A percentile compares a stretch with the other conserved stretches of the same genome.
Conservation (phyloP, 768 basidiomycete species). For the Lentinula raphanica region DNA sequence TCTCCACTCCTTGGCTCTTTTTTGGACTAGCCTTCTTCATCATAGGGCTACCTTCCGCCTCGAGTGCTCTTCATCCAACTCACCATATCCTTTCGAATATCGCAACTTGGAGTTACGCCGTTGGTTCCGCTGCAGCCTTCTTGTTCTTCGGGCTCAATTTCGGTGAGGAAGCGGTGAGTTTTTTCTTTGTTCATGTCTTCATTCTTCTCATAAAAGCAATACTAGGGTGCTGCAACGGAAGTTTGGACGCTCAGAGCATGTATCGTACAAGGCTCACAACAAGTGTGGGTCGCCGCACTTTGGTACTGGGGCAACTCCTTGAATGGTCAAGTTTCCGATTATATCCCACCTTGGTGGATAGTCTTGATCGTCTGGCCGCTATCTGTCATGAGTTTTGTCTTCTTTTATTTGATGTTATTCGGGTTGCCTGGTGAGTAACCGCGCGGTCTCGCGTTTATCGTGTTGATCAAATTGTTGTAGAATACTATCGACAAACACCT, state of each 20-base stretch:
- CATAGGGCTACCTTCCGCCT: conserved; percentile 81
- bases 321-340: conserved; percentile 45
- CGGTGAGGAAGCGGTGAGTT: conserved; percentile 85
- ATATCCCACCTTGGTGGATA: conserved; percentile 70
- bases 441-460: conserved; percentile 22
- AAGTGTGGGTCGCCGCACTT: conserved; percentile 91
- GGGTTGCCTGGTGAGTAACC: conserved; percentile 70
- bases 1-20: conserved; percentile 87
- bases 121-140: conserved; percentile 92
- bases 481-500: conserved; percentile 91
- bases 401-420: conserved; percentile 62
- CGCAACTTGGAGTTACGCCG: conserved; percentile 89
- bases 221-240: conserved; percentile 86
- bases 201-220: background rate
- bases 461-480: conserved; percentile 29
- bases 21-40: conserved; percentile 88
- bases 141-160: conserved; percentile 94
- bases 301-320: conserved; percentile 95
- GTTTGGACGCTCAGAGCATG: conserved; percentile 91
- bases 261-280: conserved; percentile 91
- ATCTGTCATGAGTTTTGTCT: conserved; percentile 47
- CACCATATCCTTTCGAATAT: conserved; percentile 67
- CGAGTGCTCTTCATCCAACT: conserved; percentile 49
- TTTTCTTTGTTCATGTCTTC: conserved; percentile 26
- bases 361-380: conserved; percentile 48